These are phyloP conservation scores for Euphorbia tirucalli DNA, from an alignment of 345 rosid species.

Conservation along the genomic window DNA sequence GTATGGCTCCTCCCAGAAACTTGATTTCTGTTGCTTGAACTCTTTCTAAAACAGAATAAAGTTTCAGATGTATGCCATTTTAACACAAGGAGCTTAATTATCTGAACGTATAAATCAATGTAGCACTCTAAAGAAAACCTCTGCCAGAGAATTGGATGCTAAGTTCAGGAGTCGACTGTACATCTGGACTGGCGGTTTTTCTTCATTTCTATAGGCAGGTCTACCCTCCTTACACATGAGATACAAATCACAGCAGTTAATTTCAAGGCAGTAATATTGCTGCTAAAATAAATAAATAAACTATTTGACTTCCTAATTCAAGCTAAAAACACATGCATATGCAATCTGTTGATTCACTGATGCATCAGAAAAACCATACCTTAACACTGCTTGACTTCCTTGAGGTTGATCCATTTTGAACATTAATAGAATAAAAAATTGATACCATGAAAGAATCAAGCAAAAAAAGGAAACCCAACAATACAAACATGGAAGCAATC, in stretches of 20 bases:
- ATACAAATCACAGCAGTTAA: slow-evolving; percentile 3
- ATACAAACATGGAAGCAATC: slow-evolving; percentile 41
- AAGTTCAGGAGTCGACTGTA: slow-evolving; percentile 59
- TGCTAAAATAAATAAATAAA: background rate
- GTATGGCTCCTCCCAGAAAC: slow-evolving; percentile 55
- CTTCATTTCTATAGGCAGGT: slow-evolving; percentile 23
- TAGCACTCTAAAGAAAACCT: slow-evolving; percentile 46
- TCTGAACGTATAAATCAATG: background rate
- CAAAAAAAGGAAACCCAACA: slow-evolving; percentile 48
- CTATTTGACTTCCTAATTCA: background rate
- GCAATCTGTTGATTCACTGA: too few relatives aligned
- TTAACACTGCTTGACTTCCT: slow-evolving; percentile 28
- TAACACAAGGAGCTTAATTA: background rate
- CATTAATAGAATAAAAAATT: slow-evolving; percentile 45
- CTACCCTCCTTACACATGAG: slow-evolving; percentile 34
- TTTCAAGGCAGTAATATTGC: background rate
- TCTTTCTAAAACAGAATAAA: slow-evolving; percentile 46
- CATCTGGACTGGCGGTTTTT: slow-evolving; percentile 55
- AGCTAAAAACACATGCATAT: background rate
- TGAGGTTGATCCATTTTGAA: slow-evolving; percentile 39
- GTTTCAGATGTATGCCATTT: slow-evolving; percentile 8
- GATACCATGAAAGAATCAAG: slow-evolving; percentile 70
- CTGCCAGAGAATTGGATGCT: slow-evolving; percentile 65
- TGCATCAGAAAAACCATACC: slow-evolving; percentile 40
- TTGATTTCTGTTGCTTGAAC: slow-evolving; percentile 40